These are phyloP conservation scores for Agrocybe praecox DNA, from an alignment of 768 basidiomycete species.

Conservation along the genomic window DNA sequence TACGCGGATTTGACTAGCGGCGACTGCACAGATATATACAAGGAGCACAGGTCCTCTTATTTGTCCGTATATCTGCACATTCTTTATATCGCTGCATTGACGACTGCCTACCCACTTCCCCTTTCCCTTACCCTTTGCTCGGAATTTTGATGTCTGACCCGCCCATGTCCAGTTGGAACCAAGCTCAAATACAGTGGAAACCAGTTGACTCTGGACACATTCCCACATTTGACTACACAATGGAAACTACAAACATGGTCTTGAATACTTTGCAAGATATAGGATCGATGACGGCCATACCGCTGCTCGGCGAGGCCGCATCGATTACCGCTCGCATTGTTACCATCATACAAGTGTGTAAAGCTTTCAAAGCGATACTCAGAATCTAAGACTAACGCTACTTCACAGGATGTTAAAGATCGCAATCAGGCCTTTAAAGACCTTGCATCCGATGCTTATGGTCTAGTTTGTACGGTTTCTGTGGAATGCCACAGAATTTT, in stretches of 20 bases:
- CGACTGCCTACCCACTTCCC: too few species aligned
- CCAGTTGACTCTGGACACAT: neutral
- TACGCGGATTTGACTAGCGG: too few species aligned
- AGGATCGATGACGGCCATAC: neutral
- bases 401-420: constrained; percentile 3
- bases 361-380: too few species aligned
- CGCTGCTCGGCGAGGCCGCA: constrained; percentile 4
- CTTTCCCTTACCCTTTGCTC: too few species aligned
- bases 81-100: too few species aligned
- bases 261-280: neutral
- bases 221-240: neutral
- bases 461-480: constrained; percentile 6
- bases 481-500: constrained; percentile 7
- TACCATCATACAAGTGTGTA: constrained; percentile 1
- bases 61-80: too few species aligned
- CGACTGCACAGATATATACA: too few species aligned
- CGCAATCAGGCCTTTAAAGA: constrained; percentile 3
- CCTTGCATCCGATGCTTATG: constrained; percentile 6
- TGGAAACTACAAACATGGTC: neutral
- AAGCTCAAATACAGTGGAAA: neutral
- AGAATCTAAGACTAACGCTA: too few species aligned
- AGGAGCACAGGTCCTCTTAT: too few species aligned
- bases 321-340: constrained; percentile 2
- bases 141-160: too few species aligned
- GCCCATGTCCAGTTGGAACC: too few species aligned